phyloP scores from a whole-genome alignment of 2,329 filamentous ascomycete genomes.

The Fusarium albidum region DNA sequence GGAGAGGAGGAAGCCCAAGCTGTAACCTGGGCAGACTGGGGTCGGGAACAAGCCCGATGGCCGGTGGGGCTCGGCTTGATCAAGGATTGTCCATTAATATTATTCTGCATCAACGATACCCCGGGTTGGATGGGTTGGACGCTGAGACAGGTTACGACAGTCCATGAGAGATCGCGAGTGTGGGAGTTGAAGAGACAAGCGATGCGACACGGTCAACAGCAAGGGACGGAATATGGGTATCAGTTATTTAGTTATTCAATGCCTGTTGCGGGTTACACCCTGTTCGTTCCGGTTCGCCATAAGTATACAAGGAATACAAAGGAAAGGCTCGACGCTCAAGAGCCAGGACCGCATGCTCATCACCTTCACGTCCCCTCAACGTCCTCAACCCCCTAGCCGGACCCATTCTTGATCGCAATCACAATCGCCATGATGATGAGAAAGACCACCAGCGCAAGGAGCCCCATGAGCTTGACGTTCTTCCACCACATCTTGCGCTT shows the following conservation, averaged over 20 bases:
- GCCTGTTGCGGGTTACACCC: conserved; percentile 37
- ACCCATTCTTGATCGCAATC: conserved; percentile 58
- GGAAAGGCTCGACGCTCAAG: conserved; percentile 19
- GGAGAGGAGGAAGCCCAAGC: conserved; percentile 41
- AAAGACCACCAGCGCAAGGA: conserved; percentile 74
- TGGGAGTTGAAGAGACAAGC: too few relatives aligned
- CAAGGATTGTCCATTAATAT: too few relatives aligned
- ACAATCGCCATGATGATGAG: conserved; percentile 65
- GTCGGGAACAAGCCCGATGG: conserved; percentile 2
- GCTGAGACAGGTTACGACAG: too few relatives aligned
- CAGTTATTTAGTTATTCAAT: conserved; percentile 37
- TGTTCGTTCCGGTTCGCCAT: conserved; percentile 35
- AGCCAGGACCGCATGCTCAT: conserved; percentile 1
- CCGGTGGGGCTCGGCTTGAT: not conserved
- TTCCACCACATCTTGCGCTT: conserved; percentile 99
- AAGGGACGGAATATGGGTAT: conserved; percentile 27
- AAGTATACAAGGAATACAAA: conserved; percentile 34
- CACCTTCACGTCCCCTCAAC: not conserved
- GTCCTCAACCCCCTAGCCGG: conserved; percentile 9
- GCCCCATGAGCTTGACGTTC: conserved; percentile 92
- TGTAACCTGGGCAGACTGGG: conserved; percentile 43
- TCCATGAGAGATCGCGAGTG: too few relatives aligned
- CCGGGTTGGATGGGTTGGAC: too few relatives aligned
- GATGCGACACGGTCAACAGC: not conserved
- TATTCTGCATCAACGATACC: too few relatives aligned